These are phyloP conservation scores for Borovskyia barvae DNA, from an alignment of 208 protist genomes.

Conservation along the genomic window DNA sequence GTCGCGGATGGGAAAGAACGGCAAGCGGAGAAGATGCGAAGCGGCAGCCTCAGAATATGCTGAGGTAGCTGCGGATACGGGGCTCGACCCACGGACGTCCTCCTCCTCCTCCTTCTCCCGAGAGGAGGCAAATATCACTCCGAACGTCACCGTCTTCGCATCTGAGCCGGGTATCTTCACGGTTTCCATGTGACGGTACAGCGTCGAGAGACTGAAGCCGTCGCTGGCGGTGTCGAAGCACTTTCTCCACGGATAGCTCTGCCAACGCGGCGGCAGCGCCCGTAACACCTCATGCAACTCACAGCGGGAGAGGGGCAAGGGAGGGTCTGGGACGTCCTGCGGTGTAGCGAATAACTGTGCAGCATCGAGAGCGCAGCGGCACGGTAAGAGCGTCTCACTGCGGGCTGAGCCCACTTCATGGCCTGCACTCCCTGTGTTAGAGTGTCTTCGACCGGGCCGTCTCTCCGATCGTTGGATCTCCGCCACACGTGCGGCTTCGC, in stretches of 20 bases:
- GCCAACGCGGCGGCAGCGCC: conserved; percentile 37
- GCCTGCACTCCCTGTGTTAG: no score
- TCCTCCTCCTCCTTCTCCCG: no score
- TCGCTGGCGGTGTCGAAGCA: conserved; percentile 56
- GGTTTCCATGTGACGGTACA: conserved; percentile 51
- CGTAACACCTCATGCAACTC: conserved; percentile 52
- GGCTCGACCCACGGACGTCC: no score
- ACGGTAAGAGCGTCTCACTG: no score
- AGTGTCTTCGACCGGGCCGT: no score
- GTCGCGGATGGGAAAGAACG: no score
- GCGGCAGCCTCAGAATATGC: no score
- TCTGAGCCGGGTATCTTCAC: conserved; percentile 21
- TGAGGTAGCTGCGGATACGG: no score
- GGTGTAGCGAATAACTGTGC: conserved; percentile 12
- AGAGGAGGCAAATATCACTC: conserved; percentile 46
- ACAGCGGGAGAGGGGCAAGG: conserved; percentile 37
- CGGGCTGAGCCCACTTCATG: no score
- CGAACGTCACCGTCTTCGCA: conserved; percentile 31
- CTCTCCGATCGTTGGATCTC: no score
- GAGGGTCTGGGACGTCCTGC: conserved; percentile 11
- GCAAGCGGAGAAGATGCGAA: no score
- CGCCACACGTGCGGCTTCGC: conserved; percentile 7
- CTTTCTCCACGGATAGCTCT: conserved; percentile 50
- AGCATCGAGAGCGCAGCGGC: conserved; percentile 20
- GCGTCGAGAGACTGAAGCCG: conserved; percentile 49